Evolutionary conservation across 768 basidiomycete genomes (phyloP).

Genomic region (Boletus rubropictus): DNA sequence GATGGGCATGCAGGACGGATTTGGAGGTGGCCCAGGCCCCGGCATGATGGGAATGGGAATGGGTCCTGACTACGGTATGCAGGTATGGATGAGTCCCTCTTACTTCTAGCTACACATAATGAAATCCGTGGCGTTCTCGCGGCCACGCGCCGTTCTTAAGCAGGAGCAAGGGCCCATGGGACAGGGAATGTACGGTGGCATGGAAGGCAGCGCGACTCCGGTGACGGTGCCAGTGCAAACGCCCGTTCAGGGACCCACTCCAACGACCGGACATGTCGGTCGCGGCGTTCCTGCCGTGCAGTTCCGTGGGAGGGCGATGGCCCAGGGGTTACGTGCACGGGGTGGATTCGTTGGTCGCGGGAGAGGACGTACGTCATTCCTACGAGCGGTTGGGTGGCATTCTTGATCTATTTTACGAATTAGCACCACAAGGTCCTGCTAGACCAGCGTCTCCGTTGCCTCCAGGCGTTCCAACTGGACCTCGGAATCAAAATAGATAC

Average conservation of each 20-base stretch:
- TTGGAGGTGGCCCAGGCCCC: slow-evolving; percentile 38
- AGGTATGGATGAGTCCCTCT: slow-evolving; percentile 46
- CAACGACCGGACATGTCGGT: slow-evolving; percentile 26
- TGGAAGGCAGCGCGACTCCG: slow-evolving; percentile 50
- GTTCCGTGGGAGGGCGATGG: slow-evolving; percentile 42
- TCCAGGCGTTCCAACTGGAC: slow-evolving; percentile 82
- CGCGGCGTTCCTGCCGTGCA: slow-evolving; percentile 35
- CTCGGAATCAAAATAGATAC: slow-evolving; percentile 84
- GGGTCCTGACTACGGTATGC: slow-evolving; percentile 65
- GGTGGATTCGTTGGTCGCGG: slow-evolving; percentile 38
- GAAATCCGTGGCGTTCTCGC: slow-evolving; percentile 32
- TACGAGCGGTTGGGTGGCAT: background rate
- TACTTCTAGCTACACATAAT: slow-evolving; percentile 32
- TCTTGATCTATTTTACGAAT: background rate
- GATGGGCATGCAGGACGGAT: slow-evolving; percentile 40
- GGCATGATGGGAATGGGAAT: slow-evolving; percentile 71
- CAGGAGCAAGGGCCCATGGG: slow-evolving; percentile 60
- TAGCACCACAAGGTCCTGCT: slow-evolving; percentile 48
- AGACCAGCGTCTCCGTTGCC: slow-evolving; percentile 82
- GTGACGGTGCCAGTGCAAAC: slow-evolving; percentile 38
- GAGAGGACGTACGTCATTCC: slow-evolving; percentile 32
- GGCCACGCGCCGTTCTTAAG: slow-evolving; percentile 21
- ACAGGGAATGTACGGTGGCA: slow-evolving; percentile 63
- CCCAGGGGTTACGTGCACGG: slow-evolving; percentile 40
- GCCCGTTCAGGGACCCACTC: slow-evolving; percentile 28